These are phyloP conservation scores for Wallacemonas sp. DNA, from an alignment of 208 protist species.

Conservation along the genomic window DNA sequence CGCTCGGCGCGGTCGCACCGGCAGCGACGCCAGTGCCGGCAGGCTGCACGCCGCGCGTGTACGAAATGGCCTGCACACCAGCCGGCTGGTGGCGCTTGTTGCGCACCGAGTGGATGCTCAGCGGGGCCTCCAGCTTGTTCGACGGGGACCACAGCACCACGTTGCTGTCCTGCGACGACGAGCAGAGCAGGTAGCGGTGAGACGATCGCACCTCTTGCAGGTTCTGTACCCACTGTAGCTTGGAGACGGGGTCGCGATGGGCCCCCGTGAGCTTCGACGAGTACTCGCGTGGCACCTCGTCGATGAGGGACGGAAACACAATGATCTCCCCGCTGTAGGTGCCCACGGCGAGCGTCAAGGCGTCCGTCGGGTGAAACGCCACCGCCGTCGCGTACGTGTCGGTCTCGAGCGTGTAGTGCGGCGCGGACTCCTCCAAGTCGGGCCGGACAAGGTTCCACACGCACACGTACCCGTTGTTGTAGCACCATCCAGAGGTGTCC, in stretches of 20 bases:
- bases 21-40: slow-evolving; percentile 1
- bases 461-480: slow-evolving; percentile 75
- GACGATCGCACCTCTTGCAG: slow-evolving; percentile 49
- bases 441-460: slow-evolving; percentile 81
- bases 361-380: slow-evolving; percentile 83
- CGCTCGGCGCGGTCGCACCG: slow-evolving; percentile 34
- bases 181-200: slow-evolving; percentile 77
- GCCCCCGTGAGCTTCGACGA: slow-evolving; percentile 31
- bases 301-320: slow-evolving; percentile 65
- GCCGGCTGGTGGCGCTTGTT: slow-evolving; percentile 50
- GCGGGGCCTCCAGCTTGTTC: slow-evolving; percentile 66
- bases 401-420: slow-evolving; percentile 80
- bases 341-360: slow-evolving; percentile 80
- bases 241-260: slow-evolving; percentile 81
- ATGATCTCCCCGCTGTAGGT: slow-evolving; percentile 90
- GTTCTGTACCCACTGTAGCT: slow-evolving; percentile 79
- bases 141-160: slow-evolving; percentile 71
- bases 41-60: slow-evolving; percentile 25
- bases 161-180: slow-evolving; percentile 73
- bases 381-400: slow-evolving; percentile 80
- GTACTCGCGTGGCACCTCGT: slow-evolving; percentile 37
- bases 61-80: slow-evolving; percentile 65
- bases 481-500: slow-evolving; percentile 89
- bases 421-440: slow-evolving; percentile 56
- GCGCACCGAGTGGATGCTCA: slow-evolving; percentile 59